phyloP scores from a whole-genome alignment of 768 basidiomycete genomes.

The Mycena pura region DNA sequence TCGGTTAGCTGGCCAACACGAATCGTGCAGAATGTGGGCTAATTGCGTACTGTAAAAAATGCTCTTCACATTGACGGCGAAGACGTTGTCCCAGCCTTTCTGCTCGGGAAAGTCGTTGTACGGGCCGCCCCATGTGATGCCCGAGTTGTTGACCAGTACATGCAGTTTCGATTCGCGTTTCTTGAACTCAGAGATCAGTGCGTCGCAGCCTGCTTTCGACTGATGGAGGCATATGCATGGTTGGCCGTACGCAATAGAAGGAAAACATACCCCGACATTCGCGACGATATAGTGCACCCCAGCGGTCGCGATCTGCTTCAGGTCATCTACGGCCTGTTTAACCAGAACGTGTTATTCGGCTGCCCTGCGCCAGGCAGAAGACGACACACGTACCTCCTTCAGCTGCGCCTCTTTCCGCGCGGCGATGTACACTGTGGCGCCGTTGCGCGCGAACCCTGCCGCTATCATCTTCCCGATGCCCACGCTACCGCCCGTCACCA shows the following conservation, averaged over 20 bases:
- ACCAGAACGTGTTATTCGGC: background rate
- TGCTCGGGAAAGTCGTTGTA: conserved; percentile 77
- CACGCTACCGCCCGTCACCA: conserved; percentile 84
- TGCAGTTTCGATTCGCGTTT: conserved; percentile 76
- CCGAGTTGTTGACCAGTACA: conserved; percentile 86
- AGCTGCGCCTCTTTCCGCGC: conserved; percentile 82
- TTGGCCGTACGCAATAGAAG: no score
- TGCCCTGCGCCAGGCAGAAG: background rate
- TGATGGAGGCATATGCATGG: conserved; percentile 41
- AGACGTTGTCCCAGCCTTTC: conserved; percentile 85
- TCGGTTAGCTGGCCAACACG: background rate
- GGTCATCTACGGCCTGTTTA: conserved; percentile 56
- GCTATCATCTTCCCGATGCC: conserved; percentile 90
- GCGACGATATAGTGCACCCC: conserved; percentile 77
- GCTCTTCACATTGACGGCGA: conserved; percentile 86
- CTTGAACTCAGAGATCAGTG: conserved; percentile 70
- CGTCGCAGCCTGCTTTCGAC: conserved; percentile 83
- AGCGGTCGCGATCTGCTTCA: conserved; percentile 67
- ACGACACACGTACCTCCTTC: conserved; percentile 59
- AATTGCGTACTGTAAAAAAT: conserved; percentile 73
- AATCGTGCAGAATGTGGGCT: background rate
- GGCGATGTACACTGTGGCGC: conserved; percentile 90
- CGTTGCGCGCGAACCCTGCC: conserved; percentile 81
- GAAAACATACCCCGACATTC: conserved; percentile 66
- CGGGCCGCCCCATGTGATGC: conserved; percentile 78